Evolutionary conservation across 1,284 basidiomycete species (phyloP).

Genomic region (Papiliotrema nemorosa): DNA sequence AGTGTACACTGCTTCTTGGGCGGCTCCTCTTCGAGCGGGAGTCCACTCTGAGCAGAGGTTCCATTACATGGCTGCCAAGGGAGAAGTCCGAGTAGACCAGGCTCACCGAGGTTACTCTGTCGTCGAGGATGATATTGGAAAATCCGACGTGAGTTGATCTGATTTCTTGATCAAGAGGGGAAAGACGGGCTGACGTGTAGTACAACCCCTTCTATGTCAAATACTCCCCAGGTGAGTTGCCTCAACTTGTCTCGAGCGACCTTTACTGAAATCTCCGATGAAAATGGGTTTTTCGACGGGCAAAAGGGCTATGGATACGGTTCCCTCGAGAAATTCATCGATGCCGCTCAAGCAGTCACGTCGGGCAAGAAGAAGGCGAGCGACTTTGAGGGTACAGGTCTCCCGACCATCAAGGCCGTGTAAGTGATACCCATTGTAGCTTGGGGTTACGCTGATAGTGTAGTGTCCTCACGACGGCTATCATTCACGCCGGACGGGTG

Average conservation of each 20-base stretch:
- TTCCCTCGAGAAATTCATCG: conserved; percentile 88
- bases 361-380: conserved; percentile 59
- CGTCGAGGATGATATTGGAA: conserved; percentile 70
- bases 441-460: background rate
- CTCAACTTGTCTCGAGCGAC: too few species aligned
- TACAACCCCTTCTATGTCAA: conserved; percentile 95
- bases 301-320: conserved; percentile 86
- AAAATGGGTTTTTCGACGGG: conserved; percentile 86
- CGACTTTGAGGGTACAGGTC: conserved; percentile 72
- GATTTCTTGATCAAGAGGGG: too few species aligned
- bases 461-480: conserved; percentile 85
- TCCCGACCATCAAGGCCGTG: conserved; percentile 71
- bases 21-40: conserved; percentile 52
- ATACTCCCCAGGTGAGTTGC: conserved; percentile 87
- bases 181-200: conserved; percentile 29
- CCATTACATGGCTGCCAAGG: conserved; percentile 92
- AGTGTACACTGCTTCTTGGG: conserved; percentile 83
- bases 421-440: conserved; percentile 14
- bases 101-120: conserved; percentile 88
- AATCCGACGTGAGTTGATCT: conserved; percentile 44
- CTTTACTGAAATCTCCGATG: too few species aligned
- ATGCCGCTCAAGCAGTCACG: conserved; percentile 59
- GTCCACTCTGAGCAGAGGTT: conserved; percentile 83
- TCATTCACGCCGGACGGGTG: conserved; percentile 82
- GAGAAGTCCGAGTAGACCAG: conserved; percentile 87